Base-by-base conservation (phyloP, 106 monocot genomes). In the Acorus calamus region DNA sequence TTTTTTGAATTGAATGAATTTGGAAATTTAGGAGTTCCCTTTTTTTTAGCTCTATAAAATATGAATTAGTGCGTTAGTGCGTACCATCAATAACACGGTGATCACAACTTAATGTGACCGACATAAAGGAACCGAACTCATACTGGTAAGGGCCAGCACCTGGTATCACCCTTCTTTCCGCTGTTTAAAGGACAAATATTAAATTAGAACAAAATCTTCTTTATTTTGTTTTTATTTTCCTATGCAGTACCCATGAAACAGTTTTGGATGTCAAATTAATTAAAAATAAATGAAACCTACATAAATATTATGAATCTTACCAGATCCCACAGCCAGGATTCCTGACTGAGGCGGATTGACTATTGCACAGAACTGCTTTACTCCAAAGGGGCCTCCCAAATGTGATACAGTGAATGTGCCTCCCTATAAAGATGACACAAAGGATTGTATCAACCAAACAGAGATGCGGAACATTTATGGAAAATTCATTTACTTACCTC, bases 301-400 rank as follows among this genome's bases (percentile, higher is more conserved):
- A 28, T 28, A 28, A 28, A 28, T 28, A 28, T n/a, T 42, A 47
- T 12, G 42, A 3, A 11, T 12, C 46, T 73, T 83, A 98, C 96
- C 91, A 67, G 91, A 85, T 46, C 96, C 96, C 8, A 91, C 80
- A 60, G 96, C 96, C 68, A 98, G 75, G 66, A 98, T 98, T 49
- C 81, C 91, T n/a, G 87, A 80, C 62, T 98, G 96, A 4, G 96
- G 96, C 67, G 96, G 96, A 73, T 92, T 98, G 56, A 98, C 80
- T 53, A 98, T 98, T 50, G 96, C 96, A 63, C 88, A 91, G 60
- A 98, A 98, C 79, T 98, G 96, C 62, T 98, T 98, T 8, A 98
- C 55, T 60, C 96, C 96, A 56, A 98, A 98, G 3, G 96, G 96
- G 1, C 91, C 96, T 72, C 96, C 96, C 71, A 98, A 72, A 63